Percentiles rank a stretch among this genome's conserved stretches.
Evolutionary conservation across 169 alveolate species (phyloP).

Genomic region (Eimeria falciformis): DNA sequence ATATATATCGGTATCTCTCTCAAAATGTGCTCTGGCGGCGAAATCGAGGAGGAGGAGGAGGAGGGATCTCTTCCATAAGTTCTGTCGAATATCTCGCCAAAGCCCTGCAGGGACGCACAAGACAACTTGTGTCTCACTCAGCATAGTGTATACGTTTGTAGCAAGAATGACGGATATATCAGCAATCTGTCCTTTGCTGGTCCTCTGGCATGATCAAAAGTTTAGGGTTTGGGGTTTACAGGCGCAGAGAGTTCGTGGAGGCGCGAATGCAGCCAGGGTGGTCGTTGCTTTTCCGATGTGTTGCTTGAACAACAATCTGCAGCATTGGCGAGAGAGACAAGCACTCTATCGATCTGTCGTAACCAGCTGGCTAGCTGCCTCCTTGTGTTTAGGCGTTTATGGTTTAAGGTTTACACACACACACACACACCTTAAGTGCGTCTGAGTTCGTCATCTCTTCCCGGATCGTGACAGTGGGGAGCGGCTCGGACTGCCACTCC

Average conservation of each 20-base stretch:
- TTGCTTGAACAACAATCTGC: slow-evolving; percentile 22
- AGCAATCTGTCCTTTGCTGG: not conserved
- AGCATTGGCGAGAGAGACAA: not conserved
- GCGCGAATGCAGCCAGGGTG: slow-evolving; percentile 58
- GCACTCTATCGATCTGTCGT: not conserved
- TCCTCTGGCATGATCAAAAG: not conserved
- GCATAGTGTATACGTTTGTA: not conserved
- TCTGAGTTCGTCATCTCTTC: not conserved
- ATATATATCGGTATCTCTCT: not conserved
- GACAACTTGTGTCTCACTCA: not conserved
- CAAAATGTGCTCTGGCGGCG: slow-evolving; percentile 28
- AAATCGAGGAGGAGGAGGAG: not conserved
- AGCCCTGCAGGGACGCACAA: slow-evolving; percentile 3
- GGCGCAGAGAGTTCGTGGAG: slow-evolving; percentile 36
- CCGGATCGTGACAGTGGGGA: not conserved
- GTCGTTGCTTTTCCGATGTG: slow-evolving; percentile 36
- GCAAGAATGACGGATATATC: not conserved
- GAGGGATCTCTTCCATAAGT: not conserved
- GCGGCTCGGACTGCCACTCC: not conserved
- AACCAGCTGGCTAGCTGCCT: not conserved
- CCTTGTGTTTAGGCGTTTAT: not conserved
- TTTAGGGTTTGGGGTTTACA: slow-evolving; percentile 56
- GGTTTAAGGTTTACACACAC: slow-evolving; percentile 29
- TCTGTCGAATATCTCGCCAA: slow-evolving; percentile 16
- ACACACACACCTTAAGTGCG: not conserved